Percentiles rank a stretch among this genome's conserved stretches.
These are phyloP conservation scores for Alternaria sp. DNA, from an alignment of 2,329 filamentous ascomycete species.

Conservation along the genomic window DNA sequence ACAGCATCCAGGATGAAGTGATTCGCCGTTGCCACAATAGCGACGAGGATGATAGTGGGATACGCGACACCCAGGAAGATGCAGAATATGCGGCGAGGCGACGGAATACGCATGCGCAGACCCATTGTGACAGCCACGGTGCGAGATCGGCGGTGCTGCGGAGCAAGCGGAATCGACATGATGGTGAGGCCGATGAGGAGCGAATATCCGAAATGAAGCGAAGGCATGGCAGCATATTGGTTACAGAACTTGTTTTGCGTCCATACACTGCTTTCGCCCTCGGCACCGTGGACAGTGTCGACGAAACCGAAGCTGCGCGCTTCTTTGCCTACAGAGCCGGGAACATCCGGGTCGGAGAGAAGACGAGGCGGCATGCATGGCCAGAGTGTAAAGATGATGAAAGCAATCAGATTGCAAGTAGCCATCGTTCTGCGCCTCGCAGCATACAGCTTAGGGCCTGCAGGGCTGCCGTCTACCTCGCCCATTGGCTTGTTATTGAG, in stretches of 20 bases:
- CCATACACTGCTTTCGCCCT: slow-evolving; percentile 73
- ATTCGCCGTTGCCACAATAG: slow-evolving; percentile 76
- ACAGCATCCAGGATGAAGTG: slow-evolving; percentile 76
- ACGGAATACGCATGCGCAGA: slow-evolving; percentile 53
- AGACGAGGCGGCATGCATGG: slow-evolving; percentile 69
- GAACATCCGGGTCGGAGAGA: slow-evolving; percentile 62
- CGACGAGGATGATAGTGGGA: slow-evolving; percentile 69
- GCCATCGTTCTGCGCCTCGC: slow-evolving; percentile 65
- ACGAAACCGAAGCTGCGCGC: slow-evolving; percentile 68
- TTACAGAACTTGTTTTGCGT: slow-evolving; percentile 78
- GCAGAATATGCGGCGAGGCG: slow-evolving; percentile 62
- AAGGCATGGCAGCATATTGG: slow-evolving; percentile 81
- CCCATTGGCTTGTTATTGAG: slow-evolving; percentile 49
- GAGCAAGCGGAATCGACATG: slow-evolving; percentile 68
- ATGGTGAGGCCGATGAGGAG: slow-evolving; percentile 76
- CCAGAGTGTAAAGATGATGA: slow-evolving; percentile 67
- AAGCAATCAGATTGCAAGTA: slow-evolving; percentile 66
- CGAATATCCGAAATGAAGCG: slow-evolving; percentile 78
- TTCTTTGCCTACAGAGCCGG: slow-evolving; percentile 64
- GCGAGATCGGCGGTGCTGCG: slow-evolving; percentile 60
- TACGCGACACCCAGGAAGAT: slow-evolving; percentile 67
- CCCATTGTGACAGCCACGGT: slow-evolving; percentile 36
- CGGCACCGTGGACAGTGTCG: slow-evolving; percentile 65
- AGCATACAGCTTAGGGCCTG: slow-evolving; percentile 63
- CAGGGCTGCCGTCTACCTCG: slow-evolving; percentile 50